Percentiles rank a stretch among this genome's conserved stretches.
These are phyloP conservation scores for Stagonosporopsis tanaceti DNA, from an alignment of 2,329 filamentous ascomycete species.

Conservation along the genomic window DNA sequence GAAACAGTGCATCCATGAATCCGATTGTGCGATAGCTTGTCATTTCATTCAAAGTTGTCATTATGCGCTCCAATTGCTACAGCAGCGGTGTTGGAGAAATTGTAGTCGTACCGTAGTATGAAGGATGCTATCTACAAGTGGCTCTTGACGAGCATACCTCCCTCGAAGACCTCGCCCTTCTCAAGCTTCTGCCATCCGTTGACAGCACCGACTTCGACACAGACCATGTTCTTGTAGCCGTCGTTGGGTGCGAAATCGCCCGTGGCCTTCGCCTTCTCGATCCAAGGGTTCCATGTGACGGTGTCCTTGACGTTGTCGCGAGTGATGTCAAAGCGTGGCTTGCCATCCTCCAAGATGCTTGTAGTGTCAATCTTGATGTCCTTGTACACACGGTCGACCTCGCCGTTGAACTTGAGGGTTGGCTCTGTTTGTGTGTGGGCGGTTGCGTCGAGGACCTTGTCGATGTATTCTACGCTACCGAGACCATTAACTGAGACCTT, in stretches of 20 bases:
- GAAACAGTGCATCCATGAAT: background rate
- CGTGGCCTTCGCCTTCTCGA: conserved; percentile 81
- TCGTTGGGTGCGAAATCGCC: conserved; percentile 88
- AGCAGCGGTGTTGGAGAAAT: background rate
- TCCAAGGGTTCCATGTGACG: conserved; percentile 98
- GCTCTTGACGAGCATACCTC: conserved; percentile 65
- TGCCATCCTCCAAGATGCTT: conserved; percentile 69
- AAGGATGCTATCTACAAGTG: conserved; percentile 31
- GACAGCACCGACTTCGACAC: conserved; percentile 89
- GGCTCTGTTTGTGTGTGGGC: conserved; percentile 71
- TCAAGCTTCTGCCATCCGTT: conserved; percentile 84
- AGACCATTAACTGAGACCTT: conserved; percentile 78
- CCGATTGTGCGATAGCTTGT: background rate
- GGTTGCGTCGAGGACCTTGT: conserved; percentile 77
- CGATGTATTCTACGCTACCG: conserved; percentile 76
- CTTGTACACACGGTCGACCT: conserved; percentile 90
- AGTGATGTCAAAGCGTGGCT: conserved; percentile 73
- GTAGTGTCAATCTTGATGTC: conserved; percentile 68
- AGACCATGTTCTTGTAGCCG: conserved; percentile 92
- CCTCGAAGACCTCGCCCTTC: conserved; percentile 74
- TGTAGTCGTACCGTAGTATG: background rate
- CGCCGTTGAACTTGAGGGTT: conserved; percentile 73
- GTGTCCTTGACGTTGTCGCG: conserved; percentile 87
- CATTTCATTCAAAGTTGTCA: conserved; percentile 4
- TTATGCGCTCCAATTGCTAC: conserved; percentile 4